These are phyloP conservation scores for Albizia julibrissin DNA, from an alignment of 306 rosid species.

Conservation along the genomic window DNA sequence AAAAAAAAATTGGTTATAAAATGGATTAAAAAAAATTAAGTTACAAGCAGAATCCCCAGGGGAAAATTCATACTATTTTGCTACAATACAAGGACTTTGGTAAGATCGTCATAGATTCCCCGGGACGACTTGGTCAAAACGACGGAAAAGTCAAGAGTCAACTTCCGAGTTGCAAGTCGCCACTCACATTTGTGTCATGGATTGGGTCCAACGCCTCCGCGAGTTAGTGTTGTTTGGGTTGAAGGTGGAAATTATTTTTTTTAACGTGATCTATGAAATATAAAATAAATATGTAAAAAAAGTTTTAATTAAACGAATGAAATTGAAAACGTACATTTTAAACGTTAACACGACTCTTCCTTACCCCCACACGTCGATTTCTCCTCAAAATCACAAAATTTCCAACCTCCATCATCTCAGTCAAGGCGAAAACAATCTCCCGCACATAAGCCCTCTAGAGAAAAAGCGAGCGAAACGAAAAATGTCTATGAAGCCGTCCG, in stretches of 20 bases:
- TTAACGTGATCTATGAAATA: too few species aligned
- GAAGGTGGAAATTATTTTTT: too few species aligned
- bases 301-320: too few species aligned
- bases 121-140: neutral
- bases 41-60: too few species aligned
- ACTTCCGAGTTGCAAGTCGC: slow-evolving; percentile 8
- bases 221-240: too few species aligned
- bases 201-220: neutral
- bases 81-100: too few species aligned
- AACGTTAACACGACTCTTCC: too few species aligned
- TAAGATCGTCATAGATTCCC: neutral
- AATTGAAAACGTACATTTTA: too few species aligned
- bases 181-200: neutral
- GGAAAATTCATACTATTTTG: too few species aligned
- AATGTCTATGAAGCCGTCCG: slow-evolving; percentile 52
- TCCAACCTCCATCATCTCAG: neutral
- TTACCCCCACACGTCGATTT: slow-evolving; percentile 26
- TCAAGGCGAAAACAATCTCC: neutral
- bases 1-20: too few species aligned
- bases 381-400: slow-evolving; percentile 21
- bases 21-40: too few species aligned
- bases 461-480: neutral
- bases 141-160: neutral
- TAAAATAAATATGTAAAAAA: too few species aligned
- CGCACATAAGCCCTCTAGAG: neutral